These are phyloP conservation scores for Cymodocea nodosa DNA, from an alignment of 116 monocot species.

Conservation along the genomic window DNA sequence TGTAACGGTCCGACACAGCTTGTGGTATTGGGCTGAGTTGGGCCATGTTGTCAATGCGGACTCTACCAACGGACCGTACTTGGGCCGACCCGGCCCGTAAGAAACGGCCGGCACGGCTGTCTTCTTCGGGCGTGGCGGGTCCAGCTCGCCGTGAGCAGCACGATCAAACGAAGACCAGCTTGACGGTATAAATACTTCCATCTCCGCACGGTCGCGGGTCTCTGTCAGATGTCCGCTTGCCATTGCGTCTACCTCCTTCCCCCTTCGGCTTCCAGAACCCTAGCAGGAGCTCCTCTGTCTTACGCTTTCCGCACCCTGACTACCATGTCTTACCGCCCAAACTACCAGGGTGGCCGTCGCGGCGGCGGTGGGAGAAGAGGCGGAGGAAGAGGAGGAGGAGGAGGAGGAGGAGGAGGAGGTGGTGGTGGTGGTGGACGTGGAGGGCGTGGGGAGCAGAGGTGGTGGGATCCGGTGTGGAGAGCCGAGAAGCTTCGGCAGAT, in stretches of 20 bases:
- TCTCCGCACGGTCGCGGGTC: too few relatives aligned
- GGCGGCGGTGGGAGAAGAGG: slow-evolving; percentile 16
- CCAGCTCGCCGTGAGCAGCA: too few relatives aligned
- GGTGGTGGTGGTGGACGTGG: slow-evolving; percentile 16
- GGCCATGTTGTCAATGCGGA: too few relatives aligned
- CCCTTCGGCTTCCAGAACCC: slow-evolving; percentile 1
- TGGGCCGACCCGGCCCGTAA: too few relatives aligned
- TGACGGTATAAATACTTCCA: too few relatives aligned
- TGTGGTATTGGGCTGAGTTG: too few relatives aligned
- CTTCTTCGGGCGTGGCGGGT: too few relatives aligned
- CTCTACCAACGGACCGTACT: too few relatives aligned
- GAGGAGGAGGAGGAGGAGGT: slow-evolving; percentile 10
- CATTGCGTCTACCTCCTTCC: too few relatives aligned
- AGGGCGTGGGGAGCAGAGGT: slow-evolving; percentile 32
- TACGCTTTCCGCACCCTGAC: neutral
- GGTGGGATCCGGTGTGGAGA: slow-evolving; percentile 47
- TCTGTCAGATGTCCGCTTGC: neutral
- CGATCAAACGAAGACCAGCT: too few relatives aligned
- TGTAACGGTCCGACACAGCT: too few relatives aligned
- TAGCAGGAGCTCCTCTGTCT: neutral
- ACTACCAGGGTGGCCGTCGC: slow-evolving; percentile 32
- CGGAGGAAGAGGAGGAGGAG: slow-evolving; percentile 10
- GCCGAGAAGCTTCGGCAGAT: slow-evolving; percentile 48
- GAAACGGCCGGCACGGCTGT: too few relatives aligned
- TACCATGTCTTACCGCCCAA: slow-evolving; percentile 29